These are phyloP conservation scores for Wickerhamiella siamensis DNA, from an alignment of 805 yeast species.

Conservation along the genomic window DNA sequence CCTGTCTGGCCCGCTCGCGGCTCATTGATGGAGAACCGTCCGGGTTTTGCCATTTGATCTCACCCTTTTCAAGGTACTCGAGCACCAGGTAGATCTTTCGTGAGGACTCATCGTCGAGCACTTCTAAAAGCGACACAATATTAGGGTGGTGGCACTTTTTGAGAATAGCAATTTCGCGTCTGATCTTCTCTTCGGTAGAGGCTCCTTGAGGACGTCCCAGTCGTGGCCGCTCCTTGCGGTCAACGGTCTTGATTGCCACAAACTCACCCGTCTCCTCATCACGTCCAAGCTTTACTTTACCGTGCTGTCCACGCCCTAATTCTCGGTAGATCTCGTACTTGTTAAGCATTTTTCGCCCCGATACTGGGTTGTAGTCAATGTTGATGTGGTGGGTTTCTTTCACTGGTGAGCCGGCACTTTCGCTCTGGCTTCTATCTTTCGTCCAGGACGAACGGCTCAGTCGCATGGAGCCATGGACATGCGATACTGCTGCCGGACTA, in stretches of 20 bases:
- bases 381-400: constrained; percentile 71
- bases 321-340: constrained; percentile 79
- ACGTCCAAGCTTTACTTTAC: constrained; percentile 86
- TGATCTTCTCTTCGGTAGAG: constrained; percentile 55
- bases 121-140: constrained; percentile 76
- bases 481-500: neutral
- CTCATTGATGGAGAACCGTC: constrained; percentile 53
- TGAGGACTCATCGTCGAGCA: constrained; percentile 70
- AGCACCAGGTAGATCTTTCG: constrained; percentile 79
- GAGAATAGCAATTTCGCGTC: constrained; percentile 84
- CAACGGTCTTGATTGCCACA: constrained; percentile 91
- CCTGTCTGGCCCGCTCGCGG: constrained; percentile 50
- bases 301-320: constrained; percentile 94
- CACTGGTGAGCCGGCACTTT: constrained; percentile 30
- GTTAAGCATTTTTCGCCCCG: constrained; percentile 67
- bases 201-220: constrained; percentile 32
- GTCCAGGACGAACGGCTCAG: neutral
- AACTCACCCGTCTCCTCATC: constrained; percentile 42
- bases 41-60: constrained; percentile 60
- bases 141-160: constrained; percentile 85
- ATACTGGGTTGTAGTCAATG: constrained; percentile 79
- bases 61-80: constrained; percentile 85
- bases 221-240: constrained; percentile 48
- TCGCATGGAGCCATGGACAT: neutral
- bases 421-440: neutral